A percentile compares a stretch with the other conserved stretches of the same genome.
Conservation (phyloP, 805 yeast genomes). For the Saccharomycopsis capsularis region DNA sequence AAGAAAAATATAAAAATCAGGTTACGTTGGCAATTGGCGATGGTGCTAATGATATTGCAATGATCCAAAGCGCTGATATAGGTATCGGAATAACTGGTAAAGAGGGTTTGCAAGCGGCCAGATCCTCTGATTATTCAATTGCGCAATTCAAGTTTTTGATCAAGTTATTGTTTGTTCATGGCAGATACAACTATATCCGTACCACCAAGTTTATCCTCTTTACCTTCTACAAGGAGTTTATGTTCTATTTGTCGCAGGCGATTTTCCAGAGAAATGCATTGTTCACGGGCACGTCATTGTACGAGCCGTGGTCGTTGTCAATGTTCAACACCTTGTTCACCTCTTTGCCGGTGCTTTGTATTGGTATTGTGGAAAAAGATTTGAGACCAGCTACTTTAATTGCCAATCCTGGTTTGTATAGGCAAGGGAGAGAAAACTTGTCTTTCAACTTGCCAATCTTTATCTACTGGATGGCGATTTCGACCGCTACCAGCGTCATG, state of each 20-base stretch:
- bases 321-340: slow-evolving; percentile 97
- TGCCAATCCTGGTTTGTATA: slow-evolving; percentile 86
- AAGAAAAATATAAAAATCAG: slow-evolving; percentile 55
- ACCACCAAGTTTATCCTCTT: slow-evolving; percentile 87
- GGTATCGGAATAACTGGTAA: slow-evolving; percentile 97
- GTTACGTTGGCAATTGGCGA: slow-evolving; percentile 97
- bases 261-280: slow-evolving; percentile 78
- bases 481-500: slow-evolving; percentile 64
- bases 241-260: slow-evolving; percentile 84
- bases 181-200: slow-evolving; percentile 89
- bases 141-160: slow-evolving; percentile 86
- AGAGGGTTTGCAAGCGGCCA: slow-evolving; percentile 95
- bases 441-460: slow-evolving; percentile 69
- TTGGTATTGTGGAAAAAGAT: slow-evolving; percentile 95
- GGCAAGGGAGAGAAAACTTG: slow-evolving; percentile 65
- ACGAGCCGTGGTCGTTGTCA: slow-evolving; percentile 93
- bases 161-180: slow-evolving; percentile 85
- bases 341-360: slow-evolving; percentile 79
- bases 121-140: slow-evolving; percentile 89
- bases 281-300: slow-evolving; percentile 88
- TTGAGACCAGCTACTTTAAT: slow-evolving; percentile 78
- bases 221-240: slow-evolving; percentile 89
- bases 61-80: slow-evolving; percentile 98
- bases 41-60: slow-evolving; percentile 98
- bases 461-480: slow-evolving; percentile 70